These are phyloP conservation scores for Mariannaea sp. DNA, from an alignment of 2,329 filamentous ascomycete genomes.

Conservation along the genomic window DNA sequence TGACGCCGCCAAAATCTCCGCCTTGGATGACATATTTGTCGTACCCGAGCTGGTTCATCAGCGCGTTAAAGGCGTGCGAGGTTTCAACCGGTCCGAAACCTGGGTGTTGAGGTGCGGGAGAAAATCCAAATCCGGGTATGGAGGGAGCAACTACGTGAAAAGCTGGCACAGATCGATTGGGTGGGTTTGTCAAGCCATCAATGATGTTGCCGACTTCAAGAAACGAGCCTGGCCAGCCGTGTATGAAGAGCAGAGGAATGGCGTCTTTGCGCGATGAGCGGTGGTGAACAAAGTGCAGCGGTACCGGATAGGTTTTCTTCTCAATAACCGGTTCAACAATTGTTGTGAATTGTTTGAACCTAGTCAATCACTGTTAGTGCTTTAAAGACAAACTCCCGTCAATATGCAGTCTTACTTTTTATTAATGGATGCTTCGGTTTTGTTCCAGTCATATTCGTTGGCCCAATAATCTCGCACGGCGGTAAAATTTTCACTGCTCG, in stretches of 20 bases:
- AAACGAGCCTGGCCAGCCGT: neutral
- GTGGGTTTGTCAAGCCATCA: neutral
- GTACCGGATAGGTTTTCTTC: conserved; percentile 14
- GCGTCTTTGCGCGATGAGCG: neutral
- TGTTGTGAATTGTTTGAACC: conserved; percentile 35
- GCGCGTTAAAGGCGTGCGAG: conserved; percentile 15
- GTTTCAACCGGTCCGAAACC: conserved; percentile 20
- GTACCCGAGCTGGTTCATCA: conserved; percentile 29
- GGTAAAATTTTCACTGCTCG: neutral
- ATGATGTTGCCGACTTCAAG: neutral
- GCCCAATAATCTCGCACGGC: conserved; percentile 5
- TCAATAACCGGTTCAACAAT: conserved; percentile 7
- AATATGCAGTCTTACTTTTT: conserved; percentile 24
- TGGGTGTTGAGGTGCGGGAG: conserved; percentile 20
- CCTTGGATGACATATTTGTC: conserved; percentile 20
- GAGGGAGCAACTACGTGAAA: conserved; percentile 28
- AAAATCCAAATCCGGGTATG: conserved; percentile 30
- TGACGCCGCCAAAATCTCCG: conserved; percentile 21
- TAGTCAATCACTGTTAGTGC: conserved; percentile 13
- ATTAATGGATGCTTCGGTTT: neutral
- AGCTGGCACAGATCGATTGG: neutral
- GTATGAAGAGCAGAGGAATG: neutral
- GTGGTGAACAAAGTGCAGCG: conserved; percentile 8
- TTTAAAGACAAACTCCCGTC: conserved; percentile 31
- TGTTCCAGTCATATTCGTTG: neutral